A percentile compares a stretch with the other conserved stretches of the same genome.
phyloP scores from a whole-genome alignment of 306 rosid species.

The Cucurbita argyrosperma region DNA sequence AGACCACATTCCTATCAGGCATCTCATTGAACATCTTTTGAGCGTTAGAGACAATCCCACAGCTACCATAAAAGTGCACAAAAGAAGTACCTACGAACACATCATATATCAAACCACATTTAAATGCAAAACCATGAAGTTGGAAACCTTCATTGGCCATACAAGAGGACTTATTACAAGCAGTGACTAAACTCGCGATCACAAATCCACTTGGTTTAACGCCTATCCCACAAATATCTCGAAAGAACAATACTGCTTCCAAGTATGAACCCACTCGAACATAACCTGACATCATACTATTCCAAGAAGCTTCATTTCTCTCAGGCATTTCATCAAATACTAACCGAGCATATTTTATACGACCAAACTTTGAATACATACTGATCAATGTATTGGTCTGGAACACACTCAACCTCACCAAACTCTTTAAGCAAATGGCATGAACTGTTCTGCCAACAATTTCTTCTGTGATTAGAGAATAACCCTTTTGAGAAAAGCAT shows the following conservation, averaged over 20 bases:
- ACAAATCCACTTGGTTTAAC: conserved; percentile 41
- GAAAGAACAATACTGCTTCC: conserved; percentile 45
- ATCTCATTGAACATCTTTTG: conserved; percentile 50
- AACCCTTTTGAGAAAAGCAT: conserved; percentile 52
- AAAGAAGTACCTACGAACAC: conserved; percentile 71
- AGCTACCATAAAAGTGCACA: conserved; percentile 59
- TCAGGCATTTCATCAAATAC: conserved; percentile 46
- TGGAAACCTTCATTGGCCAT: conserved; percentile 47
- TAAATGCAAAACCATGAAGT: conserved; percentile 57
- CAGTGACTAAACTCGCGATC: conserved; percentile 62
- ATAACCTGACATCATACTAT: conserved; percentile 68
- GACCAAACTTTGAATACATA: conserved; percentile 55
- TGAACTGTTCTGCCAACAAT: conserved; percentile 52
- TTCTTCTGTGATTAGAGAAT: conserved; percentile 48
- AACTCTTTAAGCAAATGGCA: conserved; percentile 43
- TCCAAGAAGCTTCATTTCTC: conserved; percentile 83
- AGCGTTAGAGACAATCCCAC: conserved; percentile 33
- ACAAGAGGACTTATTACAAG: conserved; percentile 62
- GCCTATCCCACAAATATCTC: conserved; percentile 27
- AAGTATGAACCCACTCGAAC: conserved; percentile 41
- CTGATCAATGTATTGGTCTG: conserved; percentile 49
- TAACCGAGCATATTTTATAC: conserved; percentile 27
- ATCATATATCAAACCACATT: conserved; percentile 41
- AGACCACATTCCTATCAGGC: conserved; percentile 63
- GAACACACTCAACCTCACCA: conserved; percentile 34